A percentile compares a stretch with the other conserved stretches of the same genome.
Conservation (phyloP, 2,329 filamentous ascomycete genomes). For the Byssoonygena ceratinophila region DNA sequence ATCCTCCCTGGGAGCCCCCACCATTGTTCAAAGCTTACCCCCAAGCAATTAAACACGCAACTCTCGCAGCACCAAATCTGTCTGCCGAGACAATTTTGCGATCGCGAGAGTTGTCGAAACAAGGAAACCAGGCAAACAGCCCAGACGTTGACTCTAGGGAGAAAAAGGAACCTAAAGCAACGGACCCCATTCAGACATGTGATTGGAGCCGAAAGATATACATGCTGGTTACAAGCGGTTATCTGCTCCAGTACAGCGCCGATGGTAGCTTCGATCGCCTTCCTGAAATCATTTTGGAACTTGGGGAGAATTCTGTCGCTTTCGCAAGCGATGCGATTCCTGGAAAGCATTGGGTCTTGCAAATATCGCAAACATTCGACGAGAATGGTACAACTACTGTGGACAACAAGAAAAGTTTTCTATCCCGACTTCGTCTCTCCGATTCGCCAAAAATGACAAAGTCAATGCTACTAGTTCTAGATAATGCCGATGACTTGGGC, state of each 20-base stretch:
- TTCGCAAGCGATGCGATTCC: constrained; percentile 42
- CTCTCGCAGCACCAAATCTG: constrained; percentile 55
- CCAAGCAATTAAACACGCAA: constrained; percentile 66
- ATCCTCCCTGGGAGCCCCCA: constrained; percentile 52
- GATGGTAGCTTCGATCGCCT: constrained; percentile 37
- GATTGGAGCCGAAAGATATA: constrained; percentile 39
- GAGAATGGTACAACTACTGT: constrained; percentile 22
- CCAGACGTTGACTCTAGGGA: constrained; percentile 10
- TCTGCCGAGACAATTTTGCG: constrained; percentile 60
- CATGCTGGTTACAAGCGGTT: constrained; percentile 36
- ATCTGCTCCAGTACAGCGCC: constrained; percentile 38
- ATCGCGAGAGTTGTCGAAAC: constrained; percentile 25
- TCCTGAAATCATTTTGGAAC: constrained; percentile 39
- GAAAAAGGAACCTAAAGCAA: constrained; percentile 22
- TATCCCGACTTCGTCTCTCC: constrained; percentile 34
- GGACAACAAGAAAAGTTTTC: constrained; percentile 28
- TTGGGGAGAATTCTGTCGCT: constrained; percentile 38
- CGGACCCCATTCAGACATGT: constrained; percentile 30
- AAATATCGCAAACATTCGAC: constrained; percentile 33
- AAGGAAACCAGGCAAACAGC: constrained; percentile 14
- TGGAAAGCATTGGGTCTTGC: constrained; percentile 41
- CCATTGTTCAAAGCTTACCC: constrained; percentile 80
- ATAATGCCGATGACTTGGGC: constrained; percentile 36
- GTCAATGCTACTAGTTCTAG: constrained; percentile 37
- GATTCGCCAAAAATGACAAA: constrained; percentile 26